Evolutionary conservation across 257 asterid species (phyloP).

Genomic region (Scutellaria galericulata): DNA sequence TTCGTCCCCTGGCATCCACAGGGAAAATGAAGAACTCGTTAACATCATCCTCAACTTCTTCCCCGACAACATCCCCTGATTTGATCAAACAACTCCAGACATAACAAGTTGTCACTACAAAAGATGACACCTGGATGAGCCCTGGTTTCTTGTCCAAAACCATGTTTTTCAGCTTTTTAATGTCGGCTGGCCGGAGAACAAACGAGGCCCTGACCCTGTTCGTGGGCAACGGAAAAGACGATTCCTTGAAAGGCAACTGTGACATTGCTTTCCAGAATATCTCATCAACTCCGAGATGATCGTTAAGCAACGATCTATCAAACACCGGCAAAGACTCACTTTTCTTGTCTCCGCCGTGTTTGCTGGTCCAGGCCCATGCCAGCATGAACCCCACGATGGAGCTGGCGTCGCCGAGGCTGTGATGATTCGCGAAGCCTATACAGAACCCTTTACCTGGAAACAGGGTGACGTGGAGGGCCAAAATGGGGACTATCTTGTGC

Average conservation of each 20-base stretch:
- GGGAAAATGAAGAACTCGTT: conserved; percentile 23
- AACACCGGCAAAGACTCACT: conserved; percentile 5
- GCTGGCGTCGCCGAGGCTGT: conserved; percentile 50
- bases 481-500: conserved; percentile 32
- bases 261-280: conserved; percentile 35
- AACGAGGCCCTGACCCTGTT: conserved; percentile 43
- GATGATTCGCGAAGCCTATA: conserved; percentile 47
- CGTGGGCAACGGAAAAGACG: conserved; percentile 33
- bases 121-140: conserved; percentile 42
- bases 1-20: conserved; percentile 41
- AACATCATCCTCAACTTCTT: conserved; percentile 15
- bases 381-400: conserved; percentile 41
- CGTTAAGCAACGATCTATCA: conserved; percentile 19
- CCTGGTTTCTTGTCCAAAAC: conserved; percentile 33
- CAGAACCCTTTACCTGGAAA: conserved; percentile 52
- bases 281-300: conserved; percentile 30
- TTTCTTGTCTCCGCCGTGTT: conserved; percentile 11
- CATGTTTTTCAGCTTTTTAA: conserved; percentile 40
- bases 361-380: conserved; percentile 51
- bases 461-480: conserved; percentile 52
- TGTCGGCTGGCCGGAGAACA: conserved; percentile 11
- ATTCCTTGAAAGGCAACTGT: not conserved
- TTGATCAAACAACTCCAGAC: conserved; percentile 52
- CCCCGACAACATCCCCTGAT: conserved; percentile 31
- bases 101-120: conserved; percentile 39